These are phyloP conservation scores for Inonotus obliquus DNA, from an alignment of 1,284 basidiomycete genomes.

Conservation along the genomic window DNA sequence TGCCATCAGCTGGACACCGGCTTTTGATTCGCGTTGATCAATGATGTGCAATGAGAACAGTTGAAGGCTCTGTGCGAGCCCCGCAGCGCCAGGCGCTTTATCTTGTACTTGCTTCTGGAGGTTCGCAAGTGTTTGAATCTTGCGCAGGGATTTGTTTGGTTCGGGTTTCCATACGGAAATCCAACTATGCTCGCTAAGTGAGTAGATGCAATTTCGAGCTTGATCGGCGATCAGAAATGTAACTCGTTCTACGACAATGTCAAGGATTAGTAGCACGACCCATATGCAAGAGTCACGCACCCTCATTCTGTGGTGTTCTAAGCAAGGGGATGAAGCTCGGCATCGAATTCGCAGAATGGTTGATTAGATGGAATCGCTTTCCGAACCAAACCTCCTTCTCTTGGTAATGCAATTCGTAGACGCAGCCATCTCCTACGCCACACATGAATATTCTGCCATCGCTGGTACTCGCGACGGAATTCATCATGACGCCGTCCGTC, in stretches of 20 bases:
- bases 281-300: constrained; percentile 32
- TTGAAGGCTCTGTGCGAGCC: constrained; percentile 63
- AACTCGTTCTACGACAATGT: constrained; percentile 54
- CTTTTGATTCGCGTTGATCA: constrained; percentile 55
- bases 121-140: constrained; percentile 63
- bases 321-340: constrained; percentile 70
- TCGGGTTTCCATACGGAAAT: constrained; percentile 65
- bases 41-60: constrained; percentile 64
- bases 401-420: constrained; percentile 94
- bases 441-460: constrained; percentile 91
- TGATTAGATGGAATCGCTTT: constrained; percentile 76
- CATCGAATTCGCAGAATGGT: constrained; percentile 74
- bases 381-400: constrained; percentile 92
- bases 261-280: constrained; percentile 13
- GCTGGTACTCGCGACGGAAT: constrained; percentile 72
- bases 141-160: constrained; percentile 60
- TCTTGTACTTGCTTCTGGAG: constrained; percentile 68
- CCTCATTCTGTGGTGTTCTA: constrained; percentile 52
- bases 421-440: constrained; percentile 79
- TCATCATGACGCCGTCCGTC: constrained; percentile 77
- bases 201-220: constrained; percentile 68
- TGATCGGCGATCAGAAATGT: constrained; percentile 61
- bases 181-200: constrained; percentile 62
- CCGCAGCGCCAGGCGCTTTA: constrained; percentile 69
- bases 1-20: constrained; percentile 71